phyloP scores from a whole-genome alignment of 352 stramenopile genomes.

The Pythium chondricola region DNA sequence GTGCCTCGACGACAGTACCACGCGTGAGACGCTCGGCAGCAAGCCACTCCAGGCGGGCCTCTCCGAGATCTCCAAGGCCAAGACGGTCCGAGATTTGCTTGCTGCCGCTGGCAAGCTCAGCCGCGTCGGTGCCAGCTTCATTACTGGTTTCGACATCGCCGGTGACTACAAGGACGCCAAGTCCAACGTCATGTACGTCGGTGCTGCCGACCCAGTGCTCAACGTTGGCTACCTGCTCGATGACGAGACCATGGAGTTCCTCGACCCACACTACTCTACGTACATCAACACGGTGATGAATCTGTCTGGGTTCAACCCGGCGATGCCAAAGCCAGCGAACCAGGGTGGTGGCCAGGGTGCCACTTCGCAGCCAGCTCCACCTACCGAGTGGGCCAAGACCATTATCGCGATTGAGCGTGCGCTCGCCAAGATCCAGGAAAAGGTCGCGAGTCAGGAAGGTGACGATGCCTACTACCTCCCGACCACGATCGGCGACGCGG shows the following conservation, averaged over 20 bases:
- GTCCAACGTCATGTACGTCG: slow-evolving; percentile 70
- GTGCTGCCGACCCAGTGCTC: slow-evolving; percentile 68
- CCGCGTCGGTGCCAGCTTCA: slow-evolving; percentile 31
- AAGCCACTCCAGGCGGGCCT: slow-evolving; percentile 34
- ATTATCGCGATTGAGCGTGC: slow-evolving; percentile 71
- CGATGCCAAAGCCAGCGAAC: slow-evolving; percentile 10
- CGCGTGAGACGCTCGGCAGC: slow-evolving; percentile 34
- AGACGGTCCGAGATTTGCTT: slow-evolving; percentile 34
- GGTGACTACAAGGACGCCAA: slow-evolving; percentile 76
- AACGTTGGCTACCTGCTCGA: slow-evolving; percentile 90
- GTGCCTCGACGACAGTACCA: slow-evolving; percentile 50
- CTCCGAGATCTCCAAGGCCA: slow-evolving; percentile 25
- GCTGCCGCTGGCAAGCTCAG: slow-evolving; percentile 33
- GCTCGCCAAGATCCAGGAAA: slow-evolving; percentile 50
- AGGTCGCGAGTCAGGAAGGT: slow-evolving; percentile 38
- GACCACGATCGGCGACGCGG: slow-evolving; percentile 68
- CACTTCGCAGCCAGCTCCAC: neutral
- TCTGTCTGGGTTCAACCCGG: slow-evolving; percentile 25
- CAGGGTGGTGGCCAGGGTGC: slow-evolving; percentile 13
- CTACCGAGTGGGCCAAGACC: slow-evolving; percentile 20
- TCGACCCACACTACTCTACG: slow-evolving; percentile 29
- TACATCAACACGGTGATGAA: slow-evolving; percentile 47
- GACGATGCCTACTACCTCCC: slow-evolving; percentile 70
- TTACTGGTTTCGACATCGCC: slow-evolving; percentile 54
- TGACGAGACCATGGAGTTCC: slow-evolving; percentile 18